Conservation (phyloP, 1,139 yeast genomes). For the Kodamaea plutei region DNA sequence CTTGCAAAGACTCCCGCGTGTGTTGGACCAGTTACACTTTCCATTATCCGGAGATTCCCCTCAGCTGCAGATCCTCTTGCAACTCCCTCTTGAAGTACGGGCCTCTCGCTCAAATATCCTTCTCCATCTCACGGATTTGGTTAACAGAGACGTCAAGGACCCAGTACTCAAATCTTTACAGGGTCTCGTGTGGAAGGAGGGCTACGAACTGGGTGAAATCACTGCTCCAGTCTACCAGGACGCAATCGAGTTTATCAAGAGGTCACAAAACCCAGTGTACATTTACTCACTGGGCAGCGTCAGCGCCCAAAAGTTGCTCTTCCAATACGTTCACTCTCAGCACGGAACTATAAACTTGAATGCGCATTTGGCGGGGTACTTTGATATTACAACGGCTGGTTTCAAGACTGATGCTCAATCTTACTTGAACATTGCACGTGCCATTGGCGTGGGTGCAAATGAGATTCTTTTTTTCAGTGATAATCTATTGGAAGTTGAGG, state of each 20-base stretch:
- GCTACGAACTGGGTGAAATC: conserved; percentile 71
- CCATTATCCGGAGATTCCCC: too few species aligned
- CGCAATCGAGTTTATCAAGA: conserved; percentile 53
- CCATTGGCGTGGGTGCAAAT: conserved; percentile 31
- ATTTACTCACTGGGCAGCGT: conserved; percentile 93
- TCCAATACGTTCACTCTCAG: conserved; percentile 51
- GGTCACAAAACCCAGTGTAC: conserved; percentile 35
- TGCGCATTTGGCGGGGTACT: conserved; percentile 57
- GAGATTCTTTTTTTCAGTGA: conserved; percentile 72
- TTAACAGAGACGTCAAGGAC: conserved; percentile 68
- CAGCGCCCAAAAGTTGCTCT: conserved; percentile 76
- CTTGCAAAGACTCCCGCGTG: conserved; percentile 38
- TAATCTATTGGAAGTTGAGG: conserved; percentile 60
- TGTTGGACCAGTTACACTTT: conserved; percentile 29
- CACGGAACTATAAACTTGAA: conserved; percentile 45
- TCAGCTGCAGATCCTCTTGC: conserved; percentile 34
- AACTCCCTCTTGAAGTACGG: conserved; percentile 46
- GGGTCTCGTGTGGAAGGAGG: conserved; percentile 78
- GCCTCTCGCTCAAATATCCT: too few species aligned
- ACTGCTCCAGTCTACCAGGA: conserved; percentile 76
- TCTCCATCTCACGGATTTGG: conserved; percentile 56
- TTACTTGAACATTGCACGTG: conserved; percentile 52
- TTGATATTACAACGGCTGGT: conserved; percentile 84
- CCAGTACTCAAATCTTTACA: conserved; percentile 74
- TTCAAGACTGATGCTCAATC: conserved; percentile 56